phyloP scores from a whole-genome alignment of 1,139 yeast genomes.

The Protomyces arabidopsidicola region DNA sequence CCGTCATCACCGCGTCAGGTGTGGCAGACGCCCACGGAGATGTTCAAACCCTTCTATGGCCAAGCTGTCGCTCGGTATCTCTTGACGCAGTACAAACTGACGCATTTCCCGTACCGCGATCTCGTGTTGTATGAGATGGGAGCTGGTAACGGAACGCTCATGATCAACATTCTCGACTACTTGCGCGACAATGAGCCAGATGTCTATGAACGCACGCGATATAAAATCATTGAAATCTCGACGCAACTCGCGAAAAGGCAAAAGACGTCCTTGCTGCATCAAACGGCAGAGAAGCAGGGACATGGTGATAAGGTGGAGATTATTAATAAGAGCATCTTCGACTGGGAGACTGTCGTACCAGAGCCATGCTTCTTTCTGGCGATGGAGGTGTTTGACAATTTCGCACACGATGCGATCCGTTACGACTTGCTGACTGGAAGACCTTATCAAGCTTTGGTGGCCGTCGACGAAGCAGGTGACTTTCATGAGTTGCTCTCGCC shows the following conservation, averaged over 20 bases:
- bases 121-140: constrained; percentile 80
- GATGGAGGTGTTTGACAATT: constrained; percentile 77
- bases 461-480: constrained; percentile 69
- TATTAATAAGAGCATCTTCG: constrained; percentile 68
- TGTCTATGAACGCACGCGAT: constrained; percentile 61
- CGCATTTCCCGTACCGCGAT: constrained; percentile 61
- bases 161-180: constrained; percentile 70
- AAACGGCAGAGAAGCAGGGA: constrained; percentile 35
- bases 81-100: constrained; percentile 61
- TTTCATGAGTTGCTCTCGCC: constrained; percentile 71
- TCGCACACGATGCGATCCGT: constrained; percentile 75
- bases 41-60: constrained; percentile 74
- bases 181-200: constrained; percentile 63
- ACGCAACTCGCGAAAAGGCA: constrained; percentile 65
- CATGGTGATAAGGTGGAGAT: constrained; percentile 57
- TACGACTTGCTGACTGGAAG: constrained; percentile 64
- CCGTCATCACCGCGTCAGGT: constrained; percentile 49
- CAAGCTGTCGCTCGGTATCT: constrained; percentile 75
- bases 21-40: constrained; percentile 89
- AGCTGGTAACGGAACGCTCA: constrained; percentile 84
- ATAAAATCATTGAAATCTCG: constrained; percentile 74
- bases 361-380: constrained; percentile 79
- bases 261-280: constrained; percentile 39
- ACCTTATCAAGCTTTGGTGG: constrained; percentile 75
- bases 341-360: constrained; percentile 60